phyloP scores from a whole-genome alignment of 495 filamentous ascomycete genomes.

The Cladorrhinum samala region DNA sequence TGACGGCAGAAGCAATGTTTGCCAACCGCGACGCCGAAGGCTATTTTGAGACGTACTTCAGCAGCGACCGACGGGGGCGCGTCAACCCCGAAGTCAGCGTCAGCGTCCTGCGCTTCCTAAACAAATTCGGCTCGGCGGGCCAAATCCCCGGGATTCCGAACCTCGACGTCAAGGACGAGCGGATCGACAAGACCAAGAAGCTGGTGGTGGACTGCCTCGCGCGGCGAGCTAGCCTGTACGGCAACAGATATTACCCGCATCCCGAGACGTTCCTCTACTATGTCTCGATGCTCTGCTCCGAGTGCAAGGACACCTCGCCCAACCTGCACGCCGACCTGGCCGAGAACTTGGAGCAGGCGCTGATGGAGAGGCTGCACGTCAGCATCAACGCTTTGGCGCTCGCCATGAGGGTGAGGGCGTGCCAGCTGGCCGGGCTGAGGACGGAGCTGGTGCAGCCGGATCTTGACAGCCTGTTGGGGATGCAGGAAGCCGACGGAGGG shows the following conservation, averaged over 20 bases:
- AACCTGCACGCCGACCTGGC: neutral
- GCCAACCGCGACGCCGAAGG: constrained; percentile 15
- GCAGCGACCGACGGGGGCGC: constrained; percentile 2
- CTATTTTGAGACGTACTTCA: constrained; percentile 20
- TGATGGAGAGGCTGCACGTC: neutral
- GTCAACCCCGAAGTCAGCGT: constrained; percentile 14
- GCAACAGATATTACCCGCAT: constrained; percentile 10
- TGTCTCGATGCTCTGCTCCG: constrained; percentile 8
- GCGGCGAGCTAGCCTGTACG: constrained; percentile 13
- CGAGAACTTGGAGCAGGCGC: neutral
- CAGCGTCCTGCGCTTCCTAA: constrained; percentile 20
- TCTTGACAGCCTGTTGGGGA: neutral
- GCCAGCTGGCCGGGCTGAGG: neutral
- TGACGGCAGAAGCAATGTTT: constrained; percentile 1
- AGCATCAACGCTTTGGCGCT: neutral
- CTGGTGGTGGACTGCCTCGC: neutral
- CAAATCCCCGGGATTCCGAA: neutral
- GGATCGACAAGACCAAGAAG: neutral
- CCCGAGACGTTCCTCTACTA: constrained; percentile 21
- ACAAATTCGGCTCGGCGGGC: constrained; percentile 5
- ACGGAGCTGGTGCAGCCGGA: neutral
- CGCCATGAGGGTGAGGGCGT: constrained; percentile 1
- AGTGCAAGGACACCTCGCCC: constrained; percentile 7
- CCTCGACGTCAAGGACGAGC: neutral
- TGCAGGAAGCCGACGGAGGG: neutral